A percentile compares a stretch with the other conserved stretches of the same genome.
These are phyloP conservation scores for Globisporangium cederbergense DNA, from an alignment of 352 stramenopile species.

Conservation along the genomic window DNA sequence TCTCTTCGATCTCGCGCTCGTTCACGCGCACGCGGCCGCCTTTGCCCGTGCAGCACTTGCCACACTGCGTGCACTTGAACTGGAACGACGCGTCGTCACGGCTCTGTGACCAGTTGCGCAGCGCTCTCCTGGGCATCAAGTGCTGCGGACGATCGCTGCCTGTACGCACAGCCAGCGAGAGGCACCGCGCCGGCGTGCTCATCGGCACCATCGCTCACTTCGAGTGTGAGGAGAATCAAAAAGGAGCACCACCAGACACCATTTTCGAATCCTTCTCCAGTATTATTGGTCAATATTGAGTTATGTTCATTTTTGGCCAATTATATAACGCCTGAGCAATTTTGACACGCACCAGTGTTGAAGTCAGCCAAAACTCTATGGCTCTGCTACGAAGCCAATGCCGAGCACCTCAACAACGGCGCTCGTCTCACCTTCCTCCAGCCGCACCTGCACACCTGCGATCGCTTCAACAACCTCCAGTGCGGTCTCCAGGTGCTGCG, in stretches of 20 bases:
- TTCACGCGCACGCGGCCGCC: conserved; percentile 72
- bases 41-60: conserved; percentile 74
- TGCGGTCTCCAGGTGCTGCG: conserved; percentile 56
- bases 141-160: not conserved
- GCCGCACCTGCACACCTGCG: conserved; percentile 33
- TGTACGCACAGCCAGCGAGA: not conserved
- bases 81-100: conserved; percentile 38
- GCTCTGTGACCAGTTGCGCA: conserved; percentile 35
- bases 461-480: conserved; percentile 36
- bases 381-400: conserved; percentile 20
- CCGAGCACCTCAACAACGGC: conserved; percentile 48
- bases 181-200: not conserved
- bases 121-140: not conserved
- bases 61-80: conserved; percentile 74
- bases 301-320: not conserved
- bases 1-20: conserved; percentile 42
- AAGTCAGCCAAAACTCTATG: not conserved
- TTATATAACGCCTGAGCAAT: not conserved
- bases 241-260: not conserved
- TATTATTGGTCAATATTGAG: not conserved
- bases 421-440: conserved; percentile 38
- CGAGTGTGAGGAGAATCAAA: not conserved
- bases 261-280: too few relatives aligned
- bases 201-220: not conserved
- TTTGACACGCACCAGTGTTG: conserved; percentile 2